These are phyloP conservation scores for Trifolium subterraneum DNA, from an alignment of 306 rosid genomes.

Conservation along the genomic window DNA sequence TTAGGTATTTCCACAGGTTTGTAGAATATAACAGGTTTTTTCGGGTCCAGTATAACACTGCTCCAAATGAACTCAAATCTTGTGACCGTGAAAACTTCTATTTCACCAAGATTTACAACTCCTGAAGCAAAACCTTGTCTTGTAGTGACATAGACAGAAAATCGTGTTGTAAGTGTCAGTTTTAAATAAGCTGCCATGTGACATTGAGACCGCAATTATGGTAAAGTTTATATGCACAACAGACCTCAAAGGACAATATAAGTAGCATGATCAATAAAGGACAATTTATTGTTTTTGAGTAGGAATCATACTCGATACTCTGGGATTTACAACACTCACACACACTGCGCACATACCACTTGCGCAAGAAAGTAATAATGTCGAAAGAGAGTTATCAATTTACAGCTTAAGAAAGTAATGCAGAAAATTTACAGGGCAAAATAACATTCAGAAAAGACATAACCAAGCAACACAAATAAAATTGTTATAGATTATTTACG, in stretches of 20 bases:
- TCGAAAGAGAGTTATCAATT: background rate
- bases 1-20: constrained; percentile 75
- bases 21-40: constrained; percentile 60
- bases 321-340: background rate
- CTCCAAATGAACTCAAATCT: constrained; percentile 70
- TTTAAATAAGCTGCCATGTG: background rate
- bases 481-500: background rate
- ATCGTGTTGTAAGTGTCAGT: background rate
- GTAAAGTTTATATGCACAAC: no score
- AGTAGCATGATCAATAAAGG: no score
- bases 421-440: background rate
- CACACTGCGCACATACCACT: background rate
- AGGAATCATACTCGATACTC: background rate
- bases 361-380: background rate
- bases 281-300: no score
- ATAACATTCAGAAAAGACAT: background rate
- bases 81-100: constrained; percentile 68
- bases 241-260: no score
- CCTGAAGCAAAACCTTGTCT: constrained; percentile 84
- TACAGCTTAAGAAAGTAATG: background rate
- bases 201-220: background rate
- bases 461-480: background rate
- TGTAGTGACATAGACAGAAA: constrained; percentile 44
- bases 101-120: constrained; percentile 68
- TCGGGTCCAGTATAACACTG: constrained; percentile 43